Conservation (phyloP, 2,329 filamentous ascomycete genomes). For the Peltaster fructicola region DNA sequence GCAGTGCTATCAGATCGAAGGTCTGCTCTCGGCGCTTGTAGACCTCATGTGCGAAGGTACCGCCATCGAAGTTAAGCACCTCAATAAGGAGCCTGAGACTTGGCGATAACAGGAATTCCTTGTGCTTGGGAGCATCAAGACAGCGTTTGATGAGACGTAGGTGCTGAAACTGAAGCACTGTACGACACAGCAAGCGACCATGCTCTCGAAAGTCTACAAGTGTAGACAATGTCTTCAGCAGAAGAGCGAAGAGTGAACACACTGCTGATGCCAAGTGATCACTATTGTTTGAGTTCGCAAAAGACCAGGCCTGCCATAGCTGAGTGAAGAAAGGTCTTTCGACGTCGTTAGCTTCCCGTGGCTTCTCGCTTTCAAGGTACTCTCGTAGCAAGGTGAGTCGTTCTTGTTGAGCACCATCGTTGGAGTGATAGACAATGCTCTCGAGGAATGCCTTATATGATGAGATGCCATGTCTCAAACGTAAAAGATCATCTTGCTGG, state of each 20-base stretch:
- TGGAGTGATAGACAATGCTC: slow-evolving; percentile 35
- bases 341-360: slow-evolving; percentile 32
- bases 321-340: slow-evolving; percentile 53
- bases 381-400: slow-evolving; percentile 45
- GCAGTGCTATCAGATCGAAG: slow-evolving; percentile 51
- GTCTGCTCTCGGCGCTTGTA: slow-evolving; percentile 59
- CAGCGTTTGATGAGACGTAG: slow-evolving; percentile 65
- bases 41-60: slow-evolving; percentile 56
- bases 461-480: slow-evolving; percentile 51
- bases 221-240: slow-evolving; percentile 61
- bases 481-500: slow-evolving; percentile 45
- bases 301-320: slow-evolving; percentile 75
- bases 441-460: slow-evolving; percentile 58
- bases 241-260: slow-evolving; percentile 61
- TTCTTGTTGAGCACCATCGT: slow-evolving; percentile 31
- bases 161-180: slow-evolving; percentile 63
- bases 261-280: slow-evolving; percentile 67
- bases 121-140: slow-evolving; percentile 61
- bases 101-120: slow-evolving; percentile 77
- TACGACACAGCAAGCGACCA: slow-evolving; percentile 63
- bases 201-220: slow-evolving; percentile 57
- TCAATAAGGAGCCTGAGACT: slow-evolving; percentile 74
- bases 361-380: slow-evolving; percentile 46
- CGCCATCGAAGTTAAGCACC: slow-evolving; percentile 71
- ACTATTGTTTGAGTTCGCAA: slow-evolving; percentile 61